These are phyloP conservation scores for Lecanicillium sp. DNA, from an alignment of 2,329 filamentous ascomycete species.

Conservation along the genomic window DNA sequence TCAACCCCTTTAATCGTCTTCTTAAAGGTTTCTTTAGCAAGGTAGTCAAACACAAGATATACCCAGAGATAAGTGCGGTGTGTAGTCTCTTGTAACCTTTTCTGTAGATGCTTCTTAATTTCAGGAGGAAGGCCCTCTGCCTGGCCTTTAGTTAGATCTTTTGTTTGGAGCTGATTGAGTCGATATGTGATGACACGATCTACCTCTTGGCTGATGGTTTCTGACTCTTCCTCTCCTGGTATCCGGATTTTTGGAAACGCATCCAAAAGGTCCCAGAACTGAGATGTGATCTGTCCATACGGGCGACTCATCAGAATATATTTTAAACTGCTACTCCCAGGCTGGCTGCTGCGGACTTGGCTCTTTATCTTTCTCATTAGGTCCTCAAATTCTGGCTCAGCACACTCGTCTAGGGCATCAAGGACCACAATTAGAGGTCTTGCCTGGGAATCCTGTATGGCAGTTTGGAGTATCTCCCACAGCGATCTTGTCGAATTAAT, in stretches of 20 bases:
- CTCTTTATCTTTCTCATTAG: constrained; percentile 11
- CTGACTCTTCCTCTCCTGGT: constrained; percentile 26
- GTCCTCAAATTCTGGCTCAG: constrained; percentile 14
- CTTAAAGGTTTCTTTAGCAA: constrained; percentile 16
- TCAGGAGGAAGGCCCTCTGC: constrained; percentile 11
- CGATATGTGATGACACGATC: constrained; percentile 24
- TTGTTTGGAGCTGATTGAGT: too few species aligned
- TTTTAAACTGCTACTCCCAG: constrained; percentile 16
- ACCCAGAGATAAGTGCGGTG: constrained; percentile 32
- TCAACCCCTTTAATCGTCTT: constrained; percentile 13
- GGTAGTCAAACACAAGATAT: constrained; percentile 24
- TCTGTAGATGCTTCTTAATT: constrained; percentile 13
- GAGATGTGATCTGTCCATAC: constrained; percentile 19
- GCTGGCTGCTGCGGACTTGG: constrained; percentile 3
- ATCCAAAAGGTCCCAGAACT: constrained; percentile 15
- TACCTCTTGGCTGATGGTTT: constrained; percentile 26
- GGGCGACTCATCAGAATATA: constrained; percentile 28
- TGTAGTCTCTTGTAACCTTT: constrained; percentile 10
- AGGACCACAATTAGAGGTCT: constrained; percentile 26
- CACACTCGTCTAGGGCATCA: constrained; percentile 32
- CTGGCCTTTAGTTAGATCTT: too few species aligned
- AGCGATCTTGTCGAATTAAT: constrained; percentile 17
- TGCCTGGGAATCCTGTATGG: constrained; percentile 16
- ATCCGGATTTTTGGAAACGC: constrained; percentile 23
- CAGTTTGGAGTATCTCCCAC: constrained; percentile 24